Evolutionary conservation across 176 grass and related monocot species (phyloP), one percentile per base, ranked within the genome.

Genomic region (Phoenix roebelenii): DNA sequence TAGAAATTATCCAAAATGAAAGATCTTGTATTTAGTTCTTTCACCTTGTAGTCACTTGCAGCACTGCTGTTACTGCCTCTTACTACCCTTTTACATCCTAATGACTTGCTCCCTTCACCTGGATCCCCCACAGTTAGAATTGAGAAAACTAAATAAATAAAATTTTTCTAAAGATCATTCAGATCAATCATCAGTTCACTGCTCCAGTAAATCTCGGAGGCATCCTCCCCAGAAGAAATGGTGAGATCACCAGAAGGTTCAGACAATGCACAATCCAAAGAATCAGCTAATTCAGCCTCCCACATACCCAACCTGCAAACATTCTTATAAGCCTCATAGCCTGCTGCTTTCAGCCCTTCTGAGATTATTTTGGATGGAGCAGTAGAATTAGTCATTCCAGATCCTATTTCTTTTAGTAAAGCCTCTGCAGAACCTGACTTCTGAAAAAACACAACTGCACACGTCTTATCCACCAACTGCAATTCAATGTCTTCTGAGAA

Each of bases 221-320:
- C 66, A 24, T 24, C 69, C 61, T 67, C 17, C 49, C 23, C 82
- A 29, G 53, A 66, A 49, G 25, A 22, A 15, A 51, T 32, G 15
- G 57, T 25, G 26, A 16, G 49, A 23, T 54, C 64, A 51, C 28
- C 55, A 69, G 52, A 51, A 50, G 55, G 7, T 19, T 88, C 84
- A 4, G 76, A 80, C 18, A 75, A 53, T 73, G 57, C 72, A 60
- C 51, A 26, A 51, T 97, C 86, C 30, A 97, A 70, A 44, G 76
- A 85, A 67, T 97, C 80, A 22, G 78, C 75, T 74, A 97, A 78
- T 51, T 82, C 66, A 56, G 73, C 83, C 67, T 80, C 87, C 87
- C 92, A 88, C 54, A 88, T 77, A 28, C 92, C 92, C 65, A 68
- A 80, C 55, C 60, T 82, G 74, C 87, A 97, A 60, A 82, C 73